phyloP scores from a whole-genome alignment of 2,329 filamentous ascomycete species.

The Ophiostoma quercus region DNA sequence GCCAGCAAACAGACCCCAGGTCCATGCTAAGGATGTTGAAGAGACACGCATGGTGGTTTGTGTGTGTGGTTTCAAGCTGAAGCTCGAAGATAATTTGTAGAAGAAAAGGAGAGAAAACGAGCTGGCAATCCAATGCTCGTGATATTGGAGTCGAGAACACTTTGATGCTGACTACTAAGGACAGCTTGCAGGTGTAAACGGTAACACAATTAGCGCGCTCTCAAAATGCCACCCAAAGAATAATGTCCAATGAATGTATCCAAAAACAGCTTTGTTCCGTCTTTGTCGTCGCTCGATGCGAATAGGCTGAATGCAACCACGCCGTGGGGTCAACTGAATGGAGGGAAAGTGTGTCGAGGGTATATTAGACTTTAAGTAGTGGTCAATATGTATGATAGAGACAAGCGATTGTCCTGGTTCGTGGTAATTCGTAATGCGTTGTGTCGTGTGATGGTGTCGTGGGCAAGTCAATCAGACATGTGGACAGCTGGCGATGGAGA shows the following conservation, averaged over 20 bases:
- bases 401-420: not conserved
- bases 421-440: not conserved
- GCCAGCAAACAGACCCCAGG: slow-evolving; percentile 30
- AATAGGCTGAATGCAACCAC: slow-evolving; percentile 21
- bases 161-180: slow-evolving; percentile 14
- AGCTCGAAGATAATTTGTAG: not conserved
- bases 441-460: not conserved
- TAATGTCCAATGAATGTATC: not conserved
- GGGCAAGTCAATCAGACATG: not conserved
- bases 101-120: not conserved
- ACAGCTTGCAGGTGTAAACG: slow-evolving; percentile 27
- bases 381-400: not conserved
- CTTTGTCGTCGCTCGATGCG: slow-evolving; percentile 3
- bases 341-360: not conserved
- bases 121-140: not conserved
- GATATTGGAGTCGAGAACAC: not conserved
- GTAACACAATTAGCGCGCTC: not conserved
- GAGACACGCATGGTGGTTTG: slow-evolving; percentile 25
- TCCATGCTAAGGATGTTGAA: slow-evolving; percentile 25
- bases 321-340: slow-evolving; percentile 11
- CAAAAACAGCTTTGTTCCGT: slow-evolving; percentile 19
- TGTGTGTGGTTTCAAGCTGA: not conserved
- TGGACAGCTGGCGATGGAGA: slow-evolving; percentile 9
- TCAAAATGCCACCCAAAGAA: not conserved
- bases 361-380: not conserved